These are phyloP conservation scores for Circinella minor DNA, from an alignment of 371 early-diverging fungal species.

Conservation along the genomic window DNA sequence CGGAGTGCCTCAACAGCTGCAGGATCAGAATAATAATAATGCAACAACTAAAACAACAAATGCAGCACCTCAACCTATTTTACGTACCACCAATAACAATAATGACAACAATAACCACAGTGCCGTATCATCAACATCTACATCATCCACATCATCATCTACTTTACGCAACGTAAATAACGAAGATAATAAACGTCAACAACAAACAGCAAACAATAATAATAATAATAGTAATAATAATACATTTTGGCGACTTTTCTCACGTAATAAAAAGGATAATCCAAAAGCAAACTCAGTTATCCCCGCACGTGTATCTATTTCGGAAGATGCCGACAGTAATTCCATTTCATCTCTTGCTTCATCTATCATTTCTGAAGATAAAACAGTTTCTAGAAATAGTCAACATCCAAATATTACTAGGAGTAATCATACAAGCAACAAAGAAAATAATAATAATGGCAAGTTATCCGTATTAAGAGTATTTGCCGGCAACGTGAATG, in stretches of 20 bases:
- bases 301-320: slow-evolving; percentile 2
- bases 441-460: slow-evolving; percentile 14
- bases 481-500: slow-evolving; percentile 66
- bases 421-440: not conserved
- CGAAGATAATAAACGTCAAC: slow-evolving; percentile 7
- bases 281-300: slow-evolving; percentile 3
- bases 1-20: slow-evolving; percentile 9
- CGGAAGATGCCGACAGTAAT: slow-evolving; percentile 15
- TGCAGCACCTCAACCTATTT: slow-evolving; percentile 2
- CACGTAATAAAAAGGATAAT: slow-evolving; percentile 35
- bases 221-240: not conserved
- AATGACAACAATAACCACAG: not conserved
- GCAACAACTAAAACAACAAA: slow-evolving; percentile 1
- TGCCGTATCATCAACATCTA: not conserved
- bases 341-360: slow-evolving; percentile 19
- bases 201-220: not conserved
- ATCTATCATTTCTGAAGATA: slow-evolving; percentile 11
- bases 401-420: not conserved
- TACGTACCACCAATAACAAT: not conserved
- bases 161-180: not conserved
- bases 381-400: not conserved
- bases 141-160: slow-evolving; percentile 11
- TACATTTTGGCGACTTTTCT: slow-evolving; percentile 37
- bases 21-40: not conserved
- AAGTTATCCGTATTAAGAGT: slow-evolving; percentile 46